Conservation (phyloP, 1,284 basidiomycete species). For the Cystobasidium pallidum region DNA sequence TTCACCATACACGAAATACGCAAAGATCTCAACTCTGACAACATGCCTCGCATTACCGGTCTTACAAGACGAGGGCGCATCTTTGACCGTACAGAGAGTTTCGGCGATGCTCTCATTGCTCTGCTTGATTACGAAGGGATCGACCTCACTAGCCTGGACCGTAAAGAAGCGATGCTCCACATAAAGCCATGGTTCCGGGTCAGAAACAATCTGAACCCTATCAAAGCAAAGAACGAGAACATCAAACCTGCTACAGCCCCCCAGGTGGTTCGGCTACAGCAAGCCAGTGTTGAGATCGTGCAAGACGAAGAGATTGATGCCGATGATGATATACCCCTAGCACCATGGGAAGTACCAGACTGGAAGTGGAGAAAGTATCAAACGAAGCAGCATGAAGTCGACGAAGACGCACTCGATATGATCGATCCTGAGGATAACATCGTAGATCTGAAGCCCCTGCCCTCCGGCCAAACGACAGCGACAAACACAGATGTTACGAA, state of each 20-base stretch:
- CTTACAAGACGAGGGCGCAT: constrained; percentile 37
- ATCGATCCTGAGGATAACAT: constrained; percentile 37
- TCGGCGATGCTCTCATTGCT: constrained; percentile 38
- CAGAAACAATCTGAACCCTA: constrained; percentile 40
- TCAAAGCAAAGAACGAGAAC: constrained; percentile 23
- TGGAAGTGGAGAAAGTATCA: constrained; percentile 44
- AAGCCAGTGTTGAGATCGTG: neutral
- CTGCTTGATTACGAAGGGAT: constrained; percentile 36
- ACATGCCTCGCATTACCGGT: constrained; percentile 42
- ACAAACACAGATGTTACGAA: constrained; percentile 24
- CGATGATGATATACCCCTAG: constrained; percentile 25
- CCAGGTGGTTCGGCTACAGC: neutral
- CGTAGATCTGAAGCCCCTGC: constrained; percentile 15
- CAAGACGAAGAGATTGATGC: constrained; percentile 24
- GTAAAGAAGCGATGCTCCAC: constrained; percentile 38
- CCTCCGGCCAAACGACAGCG: constrained; percentile 27
- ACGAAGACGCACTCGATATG: constrained; percentile 38
- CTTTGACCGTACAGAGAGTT: constrained; percentile 26
- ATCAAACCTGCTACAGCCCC: constrained; percentile 17
- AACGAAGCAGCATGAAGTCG: constrained; percentile 38
- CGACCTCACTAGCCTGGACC: constrained; percentile 21
- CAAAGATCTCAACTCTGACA: constrained; percentile 37
- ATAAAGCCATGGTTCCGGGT: constrained; percentile 39
- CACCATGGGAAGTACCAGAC: constrained; percentile 38
- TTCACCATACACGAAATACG: constrained; percentile 37